Evolutionary conservation across 1,139 yeast species (phyloP).

Genomic region (Entelexis paramagnoliae): DNA sequence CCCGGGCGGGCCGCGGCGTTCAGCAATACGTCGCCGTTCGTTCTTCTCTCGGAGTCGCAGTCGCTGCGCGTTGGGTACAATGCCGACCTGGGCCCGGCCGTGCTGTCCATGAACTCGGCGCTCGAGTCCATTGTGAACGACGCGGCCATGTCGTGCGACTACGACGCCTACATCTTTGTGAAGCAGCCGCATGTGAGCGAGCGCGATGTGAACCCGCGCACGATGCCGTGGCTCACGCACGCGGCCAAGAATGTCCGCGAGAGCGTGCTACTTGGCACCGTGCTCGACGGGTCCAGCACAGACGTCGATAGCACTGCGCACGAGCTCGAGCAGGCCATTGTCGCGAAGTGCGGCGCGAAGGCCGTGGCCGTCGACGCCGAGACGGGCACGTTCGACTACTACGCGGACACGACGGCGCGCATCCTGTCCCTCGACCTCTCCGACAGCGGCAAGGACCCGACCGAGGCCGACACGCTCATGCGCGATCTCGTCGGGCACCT

Average conservation of each 20-base stretch:
- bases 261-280: slow-evolving; percentile 24
- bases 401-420: slow-evolving; percentile 29
- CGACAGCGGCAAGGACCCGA: slow-evolving; percentile 18
- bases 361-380: slow-evolving; percentile 25
- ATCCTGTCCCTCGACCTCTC: slow-evolving; percentile 28
- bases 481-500: slow-evolving; percentile 28
- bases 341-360: slow-evolving; percentile 28
- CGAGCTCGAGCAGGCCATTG: slow-evolving; percentile 18
- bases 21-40: slow-evolving; percentile 24
- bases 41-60: slow-evolving; percentile 23
- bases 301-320: slow-evolving; percentile 17
- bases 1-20: slow-evolving; percentile 11
- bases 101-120: slow-evolving; percentile 17
- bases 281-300: slow-evolving; percentile 12
- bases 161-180: slow-evolving; percentile 34
- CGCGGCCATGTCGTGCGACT: slow-evolving; percentile 28
- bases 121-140: slow-evolving; percentile 20
- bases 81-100: slow-evolving; percentile 8
- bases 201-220: slow-evolving; percentile 28
- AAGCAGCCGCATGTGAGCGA: slow-evolving; percentile 32
- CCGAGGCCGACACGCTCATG: slow-evolving; percentile 27
- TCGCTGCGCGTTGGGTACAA: slow-evolving; percentile 13
- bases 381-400: slow-evolving; percentile 25
- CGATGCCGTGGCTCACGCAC: slow-evolving; percentile 25
- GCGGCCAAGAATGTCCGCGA: slow-evolving; percentile 25